Base-by-base conservation (phyloP, 2,329 filamentous ascomycete species). In the Ophiocordyceps robertsii region DNA sequence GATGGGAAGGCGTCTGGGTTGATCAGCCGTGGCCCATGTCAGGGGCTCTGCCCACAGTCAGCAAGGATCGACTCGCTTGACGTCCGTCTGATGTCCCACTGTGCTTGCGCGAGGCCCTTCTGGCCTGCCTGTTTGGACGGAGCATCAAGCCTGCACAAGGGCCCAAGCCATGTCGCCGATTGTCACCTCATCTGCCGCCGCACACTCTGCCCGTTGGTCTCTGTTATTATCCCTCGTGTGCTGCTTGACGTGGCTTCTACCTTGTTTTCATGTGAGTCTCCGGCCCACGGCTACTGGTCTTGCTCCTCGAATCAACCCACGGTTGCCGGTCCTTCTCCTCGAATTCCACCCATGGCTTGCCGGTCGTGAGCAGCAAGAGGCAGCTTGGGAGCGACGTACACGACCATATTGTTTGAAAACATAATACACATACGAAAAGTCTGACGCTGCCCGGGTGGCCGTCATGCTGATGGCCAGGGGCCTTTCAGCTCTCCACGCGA, bases 151-250 rank as follows among this genome's bases (percentile, higher is more conserved):
- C 19, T 17, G 33, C 33, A 36, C 19, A 36, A 36, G 33, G 16
- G 33, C 33, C 33, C 33, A 36, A 35, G 33, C 33, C 33, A 36
- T 36, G 16, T 36, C 17, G 14, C 16, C 9, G 33, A 36, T 36
- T 8, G 12, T 13, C 3, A 68, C 0, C 55, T 73, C 17, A 53
- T 56, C 12, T 55, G 62, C 29, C 57, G 69, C 14, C 60, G 69
- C 16, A 56, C 47, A 16, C 19, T 17, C 32, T 3, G n/a, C 16
- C 14, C 4, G 7, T 35, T 6, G 8, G 10, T 3, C 30, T 31
- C 32, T 8, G 14, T 35, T 8, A 6, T 6, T 8, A 13, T 35
- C 14, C 16, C 16, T 35, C n/a, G 3, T 8, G 16, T n/a, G 32
- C 11, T n/a, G 32, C 11, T 35, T n/a, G 13, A 35, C 11, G 32